phyloP scores from a whole-genome alignment of 1,139 yeast species.

The Ogataea hybrid region DNA sequence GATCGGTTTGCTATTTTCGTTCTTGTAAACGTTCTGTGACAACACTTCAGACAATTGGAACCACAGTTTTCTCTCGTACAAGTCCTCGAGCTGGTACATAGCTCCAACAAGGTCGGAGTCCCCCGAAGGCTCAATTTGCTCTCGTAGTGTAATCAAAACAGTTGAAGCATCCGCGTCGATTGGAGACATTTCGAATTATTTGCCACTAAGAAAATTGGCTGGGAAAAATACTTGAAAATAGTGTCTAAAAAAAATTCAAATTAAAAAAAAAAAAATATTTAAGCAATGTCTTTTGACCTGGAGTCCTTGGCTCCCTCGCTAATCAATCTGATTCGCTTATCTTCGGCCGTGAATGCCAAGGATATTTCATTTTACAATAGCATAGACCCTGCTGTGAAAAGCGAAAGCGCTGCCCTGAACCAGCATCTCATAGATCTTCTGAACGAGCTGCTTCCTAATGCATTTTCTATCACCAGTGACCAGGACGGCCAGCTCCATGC shows the following conservation, averaged over 20 bases:
- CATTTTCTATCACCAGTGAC: constrained; percentile 37
- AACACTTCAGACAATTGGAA: constrained; percentile 65
- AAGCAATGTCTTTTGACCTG: constrained; percentile 14
- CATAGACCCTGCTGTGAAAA: constrained; percentile 53
- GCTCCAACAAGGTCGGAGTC: constrained; percentile 63
- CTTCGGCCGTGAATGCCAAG: constrained; percentile 72
- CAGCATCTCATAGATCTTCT: constrained; percentile 48
- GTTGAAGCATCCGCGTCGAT: constrained; percentile 42
- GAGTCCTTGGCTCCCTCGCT: constrained; percentile 37
- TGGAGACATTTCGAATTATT: constrained; percentile 21
- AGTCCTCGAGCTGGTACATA: constrained; percentile 75
- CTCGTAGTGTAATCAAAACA: constrained; percentile 66
- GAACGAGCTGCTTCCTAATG: constrained; percentile 48
- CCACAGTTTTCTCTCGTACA: constrained; percentile 80
- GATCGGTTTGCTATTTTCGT: constrained; percentile 49
- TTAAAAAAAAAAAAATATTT: background rate
- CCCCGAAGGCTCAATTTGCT: constrained; percentile 42
- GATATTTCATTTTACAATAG: constrained; percentile 76
- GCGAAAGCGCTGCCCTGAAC: constrained; percentile 43
- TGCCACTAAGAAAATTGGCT: constrained; percentile 11
- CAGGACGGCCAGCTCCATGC: constrained; percentile 30
- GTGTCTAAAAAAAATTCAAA: too few relatives aligned
- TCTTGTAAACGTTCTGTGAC: constrained; percentile 53
- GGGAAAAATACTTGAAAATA: background rate
- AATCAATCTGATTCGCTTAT: constrained; percentile 60